phyloP scores from a whole-genome alignment of 1,284 basidiomycete genomes.

The Apiotrichum montevideense region DNA sequence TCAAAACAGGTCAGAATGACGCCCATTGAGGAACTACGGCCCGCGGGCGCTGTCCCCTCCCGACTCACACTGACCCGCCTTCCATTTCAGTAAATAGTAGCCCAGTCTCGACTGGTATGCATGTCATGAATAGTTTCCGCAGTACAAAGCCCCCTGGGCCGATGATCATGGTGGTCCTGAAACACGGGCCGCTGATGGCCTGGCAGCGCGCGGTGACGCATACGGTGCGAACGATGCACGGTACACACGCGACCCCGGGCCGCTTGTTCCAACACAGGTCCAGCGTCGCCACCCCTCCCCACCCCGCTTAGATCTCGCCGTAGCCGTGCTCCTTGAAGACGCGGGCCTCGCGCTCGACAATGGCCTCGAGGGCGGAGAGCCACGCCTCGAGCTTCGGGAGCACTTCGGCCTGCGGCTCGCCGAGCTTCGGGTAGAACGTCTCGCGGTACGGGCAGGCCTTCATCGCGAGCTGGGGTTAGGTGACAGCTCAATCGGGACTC shows the following conservation, averaged over 20 bases:
- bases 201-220: too few species aligned
- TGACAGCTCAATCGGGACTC: background rate
- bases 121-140: background rate
- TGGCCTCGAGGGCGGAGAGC: conserved; percentile 66
- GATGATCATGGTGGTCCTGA: too few species aligned
- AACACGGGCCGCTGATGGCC: too few species aligned
- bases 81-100: too few species aligned
- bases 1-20: too few species aligned
- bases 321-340: conserved; percentile 68
- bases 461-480: conserved; percentile 70
- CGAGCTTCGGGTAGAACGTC: conserved; percentile 84
- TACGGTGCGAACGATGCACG: too few species aligned
- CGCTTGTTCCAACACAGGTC: too few species aligned
- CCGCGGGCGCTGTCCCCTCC: too few species aligned
- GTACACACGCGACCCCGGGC: too few species aligned
- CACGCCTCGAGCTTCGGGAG: conserved; percentile 67
- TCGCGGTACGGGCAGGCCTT: conserved; percentile 90
- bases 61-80: too few species aligned
- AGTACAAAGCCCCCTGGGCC: background rate
- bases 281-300: too few species aligned
- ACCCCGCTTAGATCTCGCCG: conserved; percentile 51
- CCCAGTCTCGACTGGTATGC: background rate
- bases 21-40: too few species aligned
- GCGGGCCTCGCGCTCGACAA: conserved; percentile 63
- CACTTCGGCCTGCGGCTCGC: conserved; percentile 63